A percentile compares a stretch with the other conserved stretches of the same genome.
phyloP scores from a whole-genome alignment of 2,329 filamentous ascomycete genomes.

The Pseudohalonectria lignicola region DNA sequence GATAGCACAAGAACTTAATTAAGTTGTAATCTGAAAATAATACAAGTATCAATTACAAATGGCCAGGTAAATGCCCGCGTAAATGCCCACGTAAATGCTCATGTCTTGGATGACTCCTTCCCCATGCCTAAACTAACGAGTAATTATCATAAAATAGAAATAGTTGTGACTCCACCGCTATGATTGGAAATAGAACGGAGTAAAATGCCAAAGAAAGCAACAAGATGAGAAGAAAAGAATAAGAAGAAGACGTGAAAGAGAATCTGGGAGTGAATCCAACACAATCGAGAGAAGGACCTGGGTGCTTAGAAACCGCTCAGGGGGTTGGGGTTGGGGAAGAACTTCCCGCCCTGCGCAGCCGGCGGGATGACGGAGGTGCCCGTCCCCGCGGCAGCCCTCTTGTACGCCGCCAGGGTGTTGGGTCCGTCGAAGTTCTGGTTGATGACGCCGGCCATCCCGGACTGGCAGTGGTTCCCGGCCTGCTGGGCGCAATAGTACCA shows the following conservation, averaged over 20 bases:
- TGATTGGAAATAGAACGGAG: too few relatives aligned
- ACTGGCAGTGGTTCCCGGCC: slow-evolving; percentile 31
- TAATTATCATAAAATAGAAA: too few relatives aligned
- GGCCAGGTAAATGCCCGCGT: too few relatives aligned
- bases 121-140: too few relatives aligned
- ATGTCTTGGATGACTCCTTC: too few relatives aligned
- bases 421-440: slow-evolving; percentile 31
- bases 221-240: background rate
- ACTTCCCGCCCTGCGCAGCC: slow-evolving; percentile 20
- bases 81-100: too few relatives aligned
- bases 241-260: background rate
- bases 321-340: slow-evolving; percentile 30
- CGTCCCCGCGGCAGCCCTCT: slow-evolving; percentile 21
- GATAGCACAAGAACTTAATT: too few relatives aligned
- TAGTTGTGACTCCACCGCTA: too few relatives aligned
- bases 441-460: slow-evolving; percentile 36
- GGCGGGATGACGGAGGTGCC: slow-evolving; percentile 15
- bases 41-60: too few relatives aligned
- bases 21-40: too few relatives aligned
- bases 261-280: background rate
- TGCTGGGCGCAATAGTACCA: slow-evolving; percentile 34
- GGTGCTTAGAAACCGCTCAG: slow-evolving; percentile 22
- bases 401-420: slow-evolving; percentile 25
- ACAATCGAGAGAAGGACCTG: too few relatives aligned
- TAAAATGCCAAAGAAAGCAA: too few relatives aligned